Evolutionary conservation across 2,329 filamentous ascomycete species (phyloP).

Genomic region (Microcyclosporella mali): DNA sequence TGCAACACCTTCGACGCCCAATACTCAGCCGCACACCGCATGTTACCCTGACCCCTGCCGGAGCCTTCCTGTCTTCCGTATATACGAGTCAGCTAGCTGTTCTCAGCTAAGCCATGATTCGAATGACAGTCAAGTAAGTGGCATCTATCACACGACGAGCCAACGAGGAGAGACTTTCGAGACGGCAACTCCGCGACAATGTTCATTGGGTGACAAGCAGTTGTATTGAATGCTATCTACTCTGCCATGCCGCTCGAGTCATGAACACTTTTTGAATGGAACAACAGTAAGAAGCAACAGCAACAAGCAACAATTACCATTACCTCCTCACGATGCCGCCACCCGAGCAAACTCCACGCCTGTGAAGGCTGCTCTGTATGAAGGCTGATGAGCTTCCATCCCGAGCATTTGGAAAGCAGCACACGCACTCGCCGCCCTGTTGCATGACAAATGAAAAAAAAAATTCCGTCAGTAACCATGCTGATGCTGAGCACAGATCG

Average conservation of each 20-base stretch:
- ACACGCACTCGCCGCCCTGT: slow-evolving; percentile 12
- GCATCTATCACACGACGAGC: not conserved
- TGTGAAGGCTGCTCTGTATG: slow-evolving; percentile 24
- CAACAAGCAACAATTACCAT: slow-evolving; percentile 23
- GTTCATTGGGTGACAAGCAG: too few species aligned
- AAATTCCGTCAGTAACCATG: not conserved
- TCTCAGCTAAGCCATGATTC: not conserved
- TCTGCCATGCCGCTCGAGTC: slow-evolving; percentile 16
- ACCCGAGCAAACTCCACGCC: slow-evolving; percentile 16
- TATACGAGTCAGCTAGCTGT: too few species aligned
- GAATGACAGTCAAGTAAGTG: not conserved
- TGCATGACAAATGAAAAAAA: not conserved
- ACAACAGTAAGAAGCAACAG: slow-evolving; percentile 7
- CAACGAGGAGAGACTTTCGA: not conserved
- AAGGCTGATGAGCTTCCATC: slow-evolving; percentile 7
- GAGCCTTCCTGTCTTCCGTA: too few species aligned
- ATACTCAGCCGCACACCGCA: too few species aligned
- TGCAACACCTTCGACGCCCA: too few species aligned
- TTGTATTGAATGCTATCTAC: slow-evolving; percentile 12
- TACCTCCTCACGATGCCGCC: slow-evolving; percentile 13
- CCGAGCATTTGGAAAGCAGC: slow-evolving; percentile 5
- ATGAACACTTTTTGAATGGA: slow-evolving; percentile 15
- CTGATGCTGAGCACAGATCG: not conserved
- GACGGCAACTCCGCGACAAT: slow-evolving; percentile 2
- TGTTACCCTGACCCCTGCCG: too few species aligned